Conservation (phyloP, 306 rosid genomes). For the Clitoria ternatea region DNA sequence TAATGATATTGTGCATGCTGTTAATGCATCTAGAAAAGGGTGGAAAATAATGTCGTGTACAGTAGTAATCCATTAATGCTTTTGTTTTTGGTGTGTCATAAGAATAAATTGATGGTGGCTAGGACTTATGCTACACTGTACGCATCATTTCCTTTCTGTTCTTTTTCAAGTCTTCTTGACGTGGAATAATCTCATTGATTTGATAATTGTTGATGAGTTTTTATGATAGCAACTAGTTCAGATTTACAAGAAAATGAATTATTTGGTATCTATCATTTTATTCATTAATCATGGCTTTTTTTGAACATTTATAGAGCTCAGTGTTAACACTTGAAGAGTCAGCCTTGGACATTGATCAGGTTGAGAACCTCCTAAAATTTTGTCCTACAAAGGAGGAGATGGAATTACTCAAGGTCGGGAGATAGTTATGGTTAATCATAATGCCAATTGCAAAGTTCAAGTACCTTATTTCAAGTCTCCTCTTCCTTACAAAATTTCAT, state of each 20-base stretch:
- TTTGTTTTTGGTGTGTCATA: not conserved
- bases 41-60: not conserved
- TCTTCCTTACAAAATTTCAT: conserved; percentile 20
- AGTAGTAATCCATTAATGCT: not conserved
- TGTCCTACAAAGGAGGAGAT: conserved; percentile 96
- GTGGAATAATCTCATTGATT: conserved; percentile 11
- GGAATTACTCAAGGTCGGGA: conserved; percentile 75
- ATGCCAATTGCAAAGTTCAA: conserved; percentile 24
- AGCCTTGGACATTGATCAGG: conserved; percentile 70
- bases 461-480: not conserved
- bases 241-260: no score
- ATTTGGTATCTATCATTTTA: no score
- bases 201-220: conserved; percentile 10
- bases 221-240: no score
- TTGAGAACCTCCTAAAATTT: conserved; percentile 87
- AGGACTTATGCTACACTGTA: not conserved
- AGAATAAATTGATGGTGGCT: not conserved
- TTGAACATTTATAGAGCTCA: conserved; percentile 49
- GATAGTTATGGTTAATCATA: conserved; percentile 17
- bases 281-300: conserved; percentile 23
- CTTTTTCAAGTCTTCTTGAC: conserved; percentile 11
- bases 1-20: not conserved
- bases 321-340: conserved; percentile 82
- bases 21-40: conserved; percentile 9
- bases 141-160: not conserved